Evolutionary conservation across 176 grass and related monocot genomes (phyloP).

Genomic region (Areca catechu): DNA sequence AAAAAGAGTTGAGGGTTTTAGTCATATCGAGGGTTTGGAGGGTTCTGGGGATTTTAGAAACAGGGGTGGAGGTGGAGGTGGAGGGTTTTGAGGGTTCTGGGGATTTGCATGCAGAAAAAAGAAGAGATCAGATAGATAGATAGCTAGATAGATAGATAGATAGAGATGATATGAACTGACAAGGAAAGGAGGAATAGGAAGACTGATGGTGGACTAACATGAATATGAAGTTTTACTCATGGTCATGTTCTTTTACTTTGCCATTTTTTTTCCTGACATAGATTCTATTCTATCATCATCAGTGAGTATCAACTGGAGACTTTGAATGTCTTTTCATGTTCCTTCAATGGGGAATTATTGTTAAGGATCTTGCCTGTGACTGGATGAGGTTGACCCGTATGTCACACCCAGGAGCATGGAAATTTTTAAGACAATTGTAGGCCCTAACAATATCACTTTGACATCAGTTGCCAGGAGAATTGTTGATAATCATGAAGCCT

Average conservation of each 20-base stretch:
- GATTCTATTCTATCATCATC: slow-evolving; percentile 35
- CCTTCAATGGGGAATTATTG: slow-evolving; percentile 18
- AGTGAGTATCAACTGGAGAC: too few relatives aligned
- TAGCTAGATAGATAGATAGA: not conserved
- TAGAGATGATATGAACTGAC: slow-evolving; percentile 55
- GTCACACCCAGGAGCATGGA: slow-evolving; percentile 63
- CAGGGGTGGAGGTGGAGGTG: not conserved
- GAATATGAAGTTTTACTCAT: slow-evolving; percentile 63
- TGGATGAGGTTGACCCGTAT: slow-evolving; percentile 66
- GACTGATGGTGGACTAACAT: slow-evolving; percentile 67
- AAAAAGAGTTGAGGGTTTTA: too few relatives aligned
- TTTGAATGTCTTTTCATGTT: slow-evolving; percentile 25
- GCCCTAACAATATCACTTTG: slow-evolving; percentile 63
- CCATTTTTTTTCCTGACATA: slow-evolving; percentile 40
- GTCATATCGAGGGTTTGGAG: too few relatives aligned
- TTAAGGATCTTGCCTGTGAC: slow-evolving; percentile 7
- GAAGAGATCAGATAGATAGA: not conserved
- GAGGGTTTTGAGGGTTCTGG: too few relatives aligned
- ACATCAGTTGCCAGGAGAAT: slow-evolving; percentile 73
- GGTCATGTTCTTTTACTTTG: slow-evolving; percentile 33
- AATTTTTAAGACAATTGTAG: slow-evolving; percentile 61
- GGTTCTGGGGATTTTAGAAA: not conserved
- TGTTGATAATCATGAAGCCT: slow-evolving; percentile 68
- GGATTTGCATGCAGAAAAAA: not conserved
- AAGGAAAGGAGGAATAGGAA: slow-evolving; percentile 25